Percentiles rank a stretch among this genome's conserved stretches.
phyloP scores from a whole-genome alignment of 2,329 filamentous ascomycete species.

The Ascochyta koolunga region DNA sequence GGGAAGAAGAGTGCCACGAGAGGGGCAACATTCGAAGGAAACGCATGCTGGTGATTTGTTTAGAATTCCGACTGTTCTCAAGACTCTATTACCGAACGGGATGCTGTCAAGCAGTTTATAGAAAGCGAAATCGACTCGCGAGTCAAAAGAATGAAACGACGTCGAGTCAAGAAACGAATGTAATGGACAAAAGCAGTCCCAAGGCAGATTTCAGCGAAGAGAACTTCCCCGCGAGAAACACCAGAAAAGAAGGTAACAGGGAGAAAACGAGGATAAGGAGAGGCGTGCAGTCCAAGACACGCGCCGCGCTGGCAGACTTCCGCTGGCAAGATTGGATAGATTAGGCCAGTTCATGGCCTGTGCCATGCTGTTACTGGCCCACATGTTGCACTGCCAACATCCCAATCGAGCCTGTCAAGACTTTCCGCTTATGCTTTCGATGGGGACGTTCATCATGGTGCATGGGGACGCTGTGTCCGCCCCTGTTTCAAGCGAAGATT shows the following conservation, averaged over 20 bases:
- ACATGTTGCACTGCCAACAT: slow-evolving; percentile 13
- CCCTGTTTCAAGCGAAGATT: slow-evolving; percentile 17
- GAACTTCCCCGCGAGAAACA: background rate
- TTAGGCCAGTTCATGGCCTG: background rate
- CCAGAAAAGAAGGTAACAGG: slow-evolving; percentile 5
- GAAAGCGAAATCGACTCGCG: slow-evolving; percentile 7
- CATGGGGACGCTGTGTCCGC: slow-evolving; percentile 2
- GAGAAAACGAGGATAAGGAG: background rate
- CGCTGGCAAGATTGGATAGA: slow-evolving; percentile 1
- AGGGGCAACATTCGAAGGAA: slow-evolving; percentile 4
- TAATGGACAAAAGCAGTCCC: slow-evolving; percentile 4
- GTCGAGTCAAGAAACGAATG: slow-evolving; percentile 12
- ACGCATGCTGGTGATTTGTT: background rate
- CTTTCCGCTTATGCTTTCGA: background rate
- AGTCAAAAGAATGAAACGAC: slow-evolving; percentile 9
- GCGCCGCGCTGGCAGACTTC: background rate
- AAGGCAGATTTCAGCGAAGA: background rate
- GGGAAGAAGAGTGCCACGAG: slow-evolving; percentile 13
- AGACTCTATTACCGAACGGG: background rate
- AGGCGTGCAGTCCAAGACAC: background rate
- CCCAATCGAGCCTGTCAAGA: background rate
- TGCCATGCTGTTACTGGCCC: slow-evolving; percentile 8
- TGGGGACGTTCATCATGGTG: slow-evolving; percentile 5
- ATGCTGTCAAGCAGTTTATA: background rate
- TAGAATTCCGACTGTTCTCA: background rate